Conservation (phyloP, 306 rosid species). For the Nissolia schottii region DNA sequence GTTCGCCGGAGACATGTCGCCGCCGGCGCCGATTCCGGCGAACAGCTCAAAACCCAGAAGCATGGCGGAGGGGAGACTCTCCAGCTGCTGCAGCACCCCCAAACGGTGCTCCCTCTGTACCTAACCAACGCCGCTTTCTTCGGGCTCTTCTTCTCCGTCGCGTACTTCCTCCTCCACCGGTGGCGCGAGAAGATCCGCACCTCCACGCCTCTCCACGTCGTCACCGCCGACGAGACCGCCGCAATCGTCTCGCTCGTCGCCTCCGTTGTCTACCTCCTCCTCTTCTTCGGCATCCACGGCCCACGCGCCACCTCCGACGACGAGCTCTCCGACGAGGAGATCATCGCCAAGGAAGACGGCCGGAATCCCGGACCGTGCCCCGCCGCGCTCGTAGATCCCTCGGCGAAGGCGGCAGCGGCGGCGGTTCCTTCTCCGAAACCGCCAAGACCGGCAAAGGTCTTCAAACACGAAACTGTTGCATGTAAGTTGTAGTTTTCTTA, state of each 20-base stretch:
- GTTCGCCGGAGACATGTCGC: conserved; percentile 42
- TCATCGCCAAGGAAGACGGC: conserved; percentile 41
- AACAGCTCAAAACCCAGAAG: conserved; percentile 15
- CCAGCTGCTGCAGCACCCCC: background rate
- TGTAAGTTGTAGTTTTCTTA: background rate
- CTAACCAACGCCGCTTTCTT: conserved; percentile 65
- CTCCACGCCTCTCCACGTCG: conserved; percentile 67
- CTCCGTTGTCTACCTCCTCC: conserved; percentile 74
- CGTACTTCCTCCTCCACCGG: conserved; percentile 70
- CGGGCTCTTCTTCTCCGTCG: conserved; percentile 73
- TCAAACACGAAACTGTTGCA: background rate
- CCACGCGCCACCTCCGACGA: conserved; percentile 50
- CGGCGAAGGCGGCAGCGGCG: background rate
- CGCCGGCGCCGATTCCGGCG: conserved; percentile 13
- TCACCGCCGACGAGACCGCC: conserved; percentile 61
- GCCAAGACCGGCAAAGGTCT: background rate
- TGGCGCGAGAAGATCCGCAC: conserved; percentile 93
- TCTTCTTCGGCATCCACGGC: conserved; percentile 76
- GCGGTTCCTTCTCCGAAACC: conserved; percentile 10
- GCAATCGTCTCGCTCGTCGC: conserved; percentile 62
- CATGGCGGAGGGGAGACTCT: background rate
- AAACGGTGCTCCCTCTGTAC: conserved; percentile 45
- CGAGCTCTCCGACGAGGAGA: conserved; percentile 56
- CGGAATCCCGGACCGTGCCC: conserved; percentile 47
- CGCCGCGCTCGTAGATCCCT: conserved; percentile 33